These are phyloP conservation scores for Colletotrichum aenigma DNA, from an alignment of 2,329 filamentous ascomycete species.

Conservation along the genomic window DNA sequence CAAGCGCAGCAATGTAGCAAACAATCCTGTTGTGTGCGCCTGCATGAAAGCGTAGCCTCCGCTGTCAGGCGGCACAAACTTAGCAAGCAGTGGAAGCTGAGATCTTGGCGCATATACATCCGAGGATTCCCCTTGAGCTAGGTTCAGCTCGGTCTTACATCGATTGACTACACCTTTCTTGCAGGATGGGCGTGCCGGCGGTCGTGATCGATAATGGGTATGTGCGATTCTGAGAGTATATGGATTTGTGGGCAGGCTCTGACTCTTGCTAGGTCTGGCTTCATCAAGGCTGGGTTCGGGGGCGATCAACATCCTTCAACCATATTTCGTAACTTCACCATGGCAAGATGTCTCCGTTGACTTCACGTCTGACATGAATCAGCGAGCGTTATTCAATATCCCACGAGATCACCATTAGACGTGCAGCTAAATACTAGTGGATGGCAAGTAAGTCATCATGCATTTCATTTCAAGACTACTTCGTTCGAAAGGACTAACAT, in stretches of 20 bases:
- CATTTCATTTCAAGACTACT: neutral
- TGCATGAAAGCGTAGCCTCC: neutral
- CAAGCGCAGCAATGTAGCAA: neutral
- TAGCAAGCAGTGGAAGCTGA: neutral
- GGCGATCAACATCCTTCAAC: neutral
- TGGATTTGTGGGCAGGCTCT: rapidly evolving
- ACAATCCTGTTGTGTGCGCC: neutral
- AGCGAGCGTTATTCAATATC: neutral
- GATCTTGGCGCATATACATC: neutral
- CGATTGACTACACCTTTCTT: neutral
- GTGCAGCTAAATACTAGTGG: neutral
- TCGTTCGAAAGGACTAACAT: neutral
- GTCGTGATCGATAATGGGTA: neutral
- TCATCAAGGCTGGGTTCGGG: neutral
- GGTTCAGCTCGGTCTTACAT: neutral
- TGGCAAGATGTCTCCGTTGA: neutral
- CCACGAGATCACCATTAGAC: neutral
- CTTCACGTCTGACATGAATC: neutral
- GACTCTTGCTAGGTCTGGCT: neutral
- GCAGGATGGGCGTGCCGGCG: neutral
- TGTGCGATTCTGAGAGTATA: neutral
- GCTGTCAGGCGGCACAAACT: neutral
- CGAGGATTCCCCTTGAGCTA: neutral
- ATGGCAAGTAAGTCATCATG: neutral
- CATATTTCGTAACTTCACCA: neutral